These are phyloP conservation scores for Thraustotheca clavata DNA, from an alignment of 352 stramenopile genomes.

Conservation along the genomic window DNA sequence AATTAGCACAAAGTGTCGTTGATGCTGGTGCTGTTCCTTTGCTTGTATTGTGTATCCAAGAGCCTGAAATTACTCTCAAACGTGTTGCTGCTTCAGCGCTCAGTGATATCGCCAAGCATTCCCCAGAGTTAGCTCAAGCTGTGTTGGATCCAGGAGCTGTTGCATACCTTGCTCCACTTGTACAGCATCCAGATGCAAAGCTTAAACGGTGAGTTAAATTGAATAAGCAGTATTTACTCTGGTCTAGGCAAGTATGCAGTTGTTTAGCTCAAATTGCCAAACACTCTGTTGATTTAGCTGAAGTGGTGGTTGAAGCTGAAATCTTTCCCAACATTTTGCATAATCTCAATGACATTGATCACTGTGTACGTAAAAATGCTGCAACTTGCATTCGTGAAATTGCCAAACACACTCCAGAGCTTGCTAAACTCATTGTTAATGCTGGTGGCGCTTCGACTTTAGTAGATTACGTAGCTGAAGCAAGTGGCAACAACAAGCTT, in stretches of 20 bases:
- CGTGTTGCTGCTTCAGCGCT: slow-evolving; percentile 89
- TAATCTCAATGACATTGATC: slow-evolving; percentile 92
- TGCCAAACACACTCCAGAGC: slow-evolving; percentile 92
- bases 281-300: slow-evolving; percentile 91
- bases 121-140: slow-evolving; percentile 88
- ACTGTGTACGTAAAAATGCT: slow-evolving; percentile 93
- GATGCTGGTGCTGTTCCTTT: slow-evolving; percentile 89
- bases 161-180: slow-evolving; percentile 89
- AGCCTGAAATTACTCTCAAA: slow-evolving; percentile 93
- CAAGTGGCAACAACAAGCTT: slow-evolving; percentile 88
- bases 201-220: slow-evolving; percentile 76
- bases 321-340: slow-evolving; percentile 95
- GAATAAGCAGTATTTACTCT: background rate
- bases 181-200: slow-evolving; percentile 91
- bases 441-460: slow-evolving; percentile 89
- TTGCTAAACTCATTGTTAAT: slow-evolving; percentile 94
- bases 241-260: slow-evolving; percentile 59
- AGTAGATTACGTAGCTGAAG: slow-evolving; percentile 89
- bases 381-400: slow-evolving; percentile 93
- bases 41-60: slow-evolving; percentile 93
- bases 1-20: slow-evolving; percentile 91
- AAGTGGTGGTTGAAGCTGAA: slow-evolving; percentile 93
- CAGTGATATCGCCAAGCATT: slow-evolving; percentile 93
- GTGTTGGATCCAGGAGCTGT: slow-evolving; percentile 91
- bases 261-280: slow-evolving; percentile 93